Percentiles rank a stretch among this genome's conserved stretches.
These are phyloP conservation scores for Hypoxylon sp. DNA, from an alignment of 2,329 filamentous ascomycete genomes.

Conservation along the genomic window DNA sequence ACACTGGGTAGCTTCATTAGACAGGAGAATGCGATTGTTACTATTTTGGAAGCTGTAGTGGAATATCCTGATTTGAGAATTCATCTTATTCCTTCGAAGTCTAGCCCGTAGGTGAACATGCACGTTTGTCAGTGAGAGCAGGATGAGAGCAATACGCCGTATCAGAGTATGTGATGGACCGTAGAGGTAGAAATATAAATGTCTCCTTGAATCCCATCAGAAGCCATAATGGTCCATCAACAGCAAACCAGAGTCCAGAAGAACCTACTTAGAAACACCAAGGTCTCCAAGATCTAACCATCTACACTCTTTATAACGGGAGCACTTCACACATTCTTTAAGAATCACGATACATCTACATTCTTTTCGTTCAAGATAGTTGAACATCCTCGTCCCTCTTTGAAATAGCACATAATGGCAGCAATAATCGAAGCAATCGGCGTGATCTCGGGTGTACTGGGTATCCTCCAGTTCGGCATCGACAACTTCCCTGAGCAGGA, in stretches of 20 bases:
- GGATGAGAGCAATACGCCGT: neutral
- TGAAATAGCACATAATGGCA: constrained; percentile 27
- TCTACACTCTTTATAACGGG: constrained; percentile 31
- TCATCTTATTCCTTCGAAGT: constrained; percentile 1
- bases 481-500: constrained; percentile 40
- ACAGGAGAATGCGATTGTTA: constrained; percentile 4
- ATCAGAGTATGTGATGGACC: neutral
- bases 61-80: neutral
- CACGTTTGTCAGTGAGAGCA: neutral
- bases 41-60: neutral
- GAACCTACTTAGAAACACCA: neutral
- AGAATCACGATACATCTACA: neutral
- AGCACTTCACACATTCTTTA: constrained; percentile 24
- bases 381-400: neutral
- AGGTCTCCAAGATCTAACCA: constrained; percentile 9
- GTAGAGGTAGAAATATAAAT: constrained; percentile 25
- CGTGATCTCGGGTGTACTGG: constrained; percentile 40
- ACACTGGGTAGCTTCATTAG: neutral
- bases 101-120: neutral
- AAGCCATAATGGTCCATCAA: neutral
- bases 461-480: constrained; percentile 45
- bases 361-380: neutral
- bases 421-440: constrained; percentile 46
- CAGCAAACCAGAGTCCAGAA: constrained; percentile 8
- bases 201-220: neutral